Evolutionary conservation across 805 yeast species (phyloP), one percentile per base, ranked within the genome.

Genomic region (Candida dendrica): DNA sequence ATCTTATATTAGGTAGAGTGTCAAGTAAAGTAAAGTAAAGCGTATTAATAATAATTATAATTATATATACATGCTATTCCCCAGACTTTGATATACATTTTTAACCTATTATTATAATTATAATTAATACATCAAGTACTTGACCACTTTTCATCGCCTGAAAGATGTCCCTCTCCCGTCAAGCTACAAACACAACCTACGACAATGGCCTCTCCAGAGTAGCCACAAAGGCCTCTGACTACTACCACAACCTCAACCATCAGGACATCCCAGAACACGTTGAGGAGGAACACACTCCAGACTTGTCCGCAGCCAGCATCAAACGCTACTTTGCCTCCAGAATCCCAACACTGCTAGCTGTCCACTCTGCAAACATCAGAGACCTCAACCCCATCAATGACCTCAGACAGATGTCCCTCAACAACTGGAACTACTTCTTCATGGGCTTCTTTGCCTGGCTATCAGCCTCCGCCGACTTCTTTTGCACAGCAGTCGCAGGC

Each of bases 381-480:
- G 55, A 52, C 29, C 32, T 72, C 37, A 74, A 74, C 49, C 80
- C 80, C 1, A 53, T 74, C 32, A 64, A 66, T 6, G 66, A 68
- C 1, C 52, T 73, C 29, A 54, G 50, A 16, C 63, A 65, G 41
- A 56, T 74, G 55, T 58, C 61, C 8, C 41, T 47, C 4, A 58
- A 51, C 30, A 66, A 74, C 44, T 81, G 88, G 85, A 66, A 69
- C 42, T 74, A 72, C 43, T 79, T 82, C 55, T 56, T 68, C 19
- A 65, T 79, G 50, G 87, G 84, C 3, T 71, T 76, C 49, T 59
- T 66, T 35, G 83, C 81, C 33, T 83, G 90, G 89, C 71, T 84
- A 9, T 71, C 81, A 72, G 90, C 83, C 43, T 79, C 86, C 6
- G 74, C 82, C 56, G 88, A 82, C 51, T 83, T 79, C 61, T 83